phyloP scores from a whole-genome alignment of 1,139 yeast genomes.

The Meyerozyma carpophila region DNA sequence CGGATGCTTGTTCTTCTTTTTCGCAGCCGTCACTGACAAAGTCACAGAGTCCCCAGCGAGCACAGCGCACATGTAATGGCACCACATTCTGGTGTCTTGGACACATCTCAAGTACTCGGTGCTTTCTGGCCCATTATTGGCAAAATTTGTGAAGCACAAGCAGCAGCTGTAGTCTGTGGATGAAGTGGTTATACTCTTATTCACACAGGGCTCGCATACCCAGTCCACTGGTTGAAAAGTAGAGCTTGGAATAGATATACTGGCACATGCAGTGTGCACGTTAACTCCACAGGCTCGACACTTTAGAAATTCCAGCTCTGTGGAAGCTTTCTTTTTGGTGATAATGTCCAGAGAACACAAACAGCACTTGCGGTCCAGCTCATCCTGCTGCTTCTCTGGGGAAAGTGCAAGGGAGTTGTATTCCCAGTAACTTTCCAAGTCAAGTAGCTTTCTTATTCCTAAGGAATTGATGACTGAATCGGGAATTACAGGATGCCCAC shows the following conservation, averaged over 20 bases:
- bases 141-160: constrained; percentile 51
- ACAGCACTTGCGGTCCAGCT: neutral
- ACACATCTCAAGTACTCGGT: constrained; percentile 70
- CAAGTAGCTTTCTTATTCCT: neutral
- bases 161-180: constrained; percentile 60
- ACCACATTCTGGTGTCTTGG: constrained; percentile 62
- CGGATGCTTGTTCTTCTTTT: constrained; percentile 3
- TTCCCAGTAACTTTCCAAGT: neutral
- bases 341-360: neutral
- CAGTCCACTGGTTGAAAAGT: constrained; percentile 41
- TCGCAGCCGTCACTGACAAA: neutral
- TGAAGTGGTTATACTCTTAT: constrained; percentile 56
- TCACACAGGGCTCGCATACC: constrained; percentile 81
- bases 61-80: constrained; percentile 72
- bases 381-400: neutral
- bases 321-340: neutral
- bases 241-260: constrained; percentile 30
- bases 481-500: constrained; percentile 1
- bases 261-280: constrained; percentile 72
- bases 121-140: constrained; percentile 42
- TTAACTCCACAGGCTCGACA: constrained; percentile 69
- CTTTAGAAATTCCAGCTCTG: constrained; percentile 30
- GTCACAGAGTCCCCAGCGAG: constrained; percentile 22
- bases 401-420: neutral
- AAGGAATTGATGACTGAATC: neutral